Conservation (phyloP, 495 filamentous ascomycete species). For the Gamarada debralockiae region DNA sequence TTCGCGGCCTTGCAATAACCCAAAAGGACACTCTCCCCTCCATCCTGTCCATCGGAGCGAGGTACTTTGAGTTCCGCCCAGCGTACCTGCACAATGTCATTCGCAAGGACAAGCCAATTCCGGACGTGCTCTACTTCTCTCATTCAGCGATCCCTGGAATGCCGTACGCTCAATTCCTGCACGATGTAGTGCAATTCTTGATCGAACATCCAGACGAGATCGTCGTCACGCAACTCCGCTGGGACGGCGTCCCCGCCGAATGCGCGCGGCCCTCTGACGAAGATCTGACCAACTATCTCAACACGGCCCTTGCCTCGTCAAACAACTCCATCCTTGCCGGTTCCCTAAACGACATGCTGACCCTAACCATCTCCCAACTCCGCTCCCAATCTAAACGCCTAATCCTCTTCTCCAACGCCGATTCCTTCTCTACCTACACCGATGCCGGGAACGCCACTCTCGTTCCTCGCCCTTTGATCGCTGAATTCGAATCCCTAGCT, state of each 20-base stretch:
- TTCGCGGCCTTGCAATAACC: slow-evolving; percentile 47
- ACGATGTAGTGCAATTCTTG: slow-evolving; percentile 41
- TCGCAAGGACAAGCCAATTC: slow-evolving; percentile 29
- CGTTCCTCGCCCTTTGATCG: slow-evolving; percentile 41
- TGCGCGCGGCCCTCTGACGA: slow-evolving; percentile 39
- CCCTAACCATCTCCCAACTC: slow-evolving; percentile 35
- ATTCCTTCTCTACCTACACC: slow-evolving; percentile 47
- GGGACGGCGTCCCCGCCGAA: slow-evolving; percentile 47
- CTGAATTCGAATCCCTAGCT: slow-evolving; percentile 35
- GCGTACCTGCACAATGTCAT: slow-evolving; percentile 41
- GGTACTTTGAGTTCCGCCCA: slow-evolving; percentile 55
- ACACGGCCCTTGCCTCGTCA: slow-evolving; percentile 30
- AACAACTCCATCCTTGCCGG: slow-evolving; percentile 30
- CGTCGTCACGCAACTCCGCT: slow-evolving; percentile 47
- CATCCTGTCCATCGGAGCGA: slow-evolving; percentile 44
- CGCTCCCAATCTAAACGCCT: slow-evolving; percentile 40
- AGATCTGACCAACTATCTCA: slow-evolving; percentile 37
- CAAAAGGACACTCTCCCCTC: slow-evolving; percentile 46
- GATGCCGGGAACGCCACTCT: slow-evolving; percentile 48
- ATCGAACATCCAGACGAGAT: slow-evolving; percentile 41
- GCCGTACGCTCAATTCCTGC: slow-evolving; percentile 44
- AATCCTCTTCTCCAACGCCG: slow-evolving; percentile 39
- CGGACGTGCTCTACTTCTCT: slow-evolving; percentile 48
- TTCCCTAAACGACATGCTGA: slow-evolving; percentile 32
- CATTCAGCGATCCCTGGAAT: slow-evolving; percentile 52